These are phyloP conservation scores for Scleroderma bovista DNA, from an alignment of 768 basidiomycete species.

Conservation along the genomic window DNA sequence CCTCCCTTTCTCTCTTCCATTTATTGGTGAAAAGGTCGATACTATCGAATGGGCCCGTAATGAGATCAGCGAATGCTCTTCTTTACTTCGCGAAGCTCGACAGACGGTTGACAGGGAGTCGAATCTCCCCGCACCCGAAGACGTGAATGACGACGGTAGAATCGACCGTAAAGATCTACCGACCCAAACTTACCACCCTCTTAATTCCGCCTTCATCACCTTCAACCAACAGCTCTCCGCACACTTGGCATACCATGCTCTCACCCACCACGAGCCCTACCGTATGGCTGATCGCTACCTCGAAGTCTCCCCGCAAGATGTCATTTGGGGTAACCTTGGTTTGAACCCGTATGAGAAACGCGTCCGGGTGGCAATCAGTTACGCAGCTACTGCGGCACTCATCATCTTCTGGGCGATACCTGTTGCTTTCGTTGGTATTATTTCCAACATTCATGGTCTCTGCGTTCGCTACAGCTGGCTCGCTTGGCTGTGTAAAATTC, in stretches of 20 bases:
- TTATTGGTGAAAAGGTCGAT: slow-evolving; percentile 87
- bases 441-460: slow-evolving; percentile 76
- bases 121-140: slow-evolving; percentile 17
- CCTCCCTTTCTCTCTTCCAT: slow-evolving; percentile 50
- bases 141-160: slow-evolving; percentile 10
- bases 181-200: slow-evolving; percentile 44
- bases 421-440: slow-evolving; percentile 76
- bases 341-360: slow-evolving; percentile 87
- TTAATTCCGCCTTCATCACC: slow-evolving; percentile 79
- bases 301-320: slow-evolving; percentile 82
- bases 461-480: slow-evolving; percentile 66
- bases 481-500: slow-evolving; percentile 76
- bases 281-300: slow-evolving; percentile 71
- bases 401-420: slow-evolving; percentile 90
- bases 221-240: slow-evolving; percentile 93
- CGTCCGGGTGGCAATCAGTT: slow-evolving; percentile 61
- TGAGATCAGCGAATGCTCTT: slow-evolving; percentile 58
- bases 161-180: slow-evolving; percentile 6
- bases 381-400: slow-evolving; percentile 69
- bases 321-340: slow-evolving; percentile 87
- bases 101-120: slow-evolving; percentile 18
- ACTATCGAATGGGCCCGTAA: slow-evolving; percentile 84
- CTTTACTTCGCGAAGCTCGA: slow-evolving; percentile 48
- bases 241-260: slow-evolving; percentile 73
- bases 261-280: slow-evolving; percentile 79